Conservation (phyloP, 2,329 filamentous ascomycete genomes). For the Colletotrichum gloeosporioides region DNA sequence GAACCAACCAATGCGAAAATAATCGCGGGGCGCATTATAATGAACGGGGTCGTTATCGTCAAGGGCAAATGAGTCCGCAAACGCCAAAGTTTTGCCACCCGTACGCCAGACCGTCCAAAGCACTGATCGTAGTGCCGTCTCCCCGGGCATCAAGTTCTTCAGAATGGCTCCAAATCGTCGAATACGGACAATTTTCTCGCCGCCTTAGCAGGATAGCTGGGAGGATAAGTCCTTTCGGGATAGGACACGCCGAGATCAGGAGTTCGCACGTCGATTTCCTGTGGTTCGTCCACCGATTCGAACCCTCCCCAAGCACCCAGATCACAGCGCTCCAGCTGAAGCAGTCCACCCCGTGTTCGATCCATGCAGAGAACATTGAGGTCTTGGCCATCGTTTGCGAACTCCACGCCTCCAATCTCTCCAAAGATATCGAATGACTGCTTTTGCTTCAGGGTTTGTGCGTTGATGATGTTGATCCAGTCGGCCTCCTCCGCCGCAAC, state of each 20-base stretch:
- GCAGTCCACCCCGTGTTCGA: slow-evolving; percentile 66
- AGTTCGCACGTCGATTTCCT: neutral
- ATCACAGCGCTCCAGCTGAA: slow-evolving; percentile 63
- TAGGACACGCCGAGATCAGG: neutral
- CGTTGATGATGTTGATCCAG: slow-evolving; percentile 73
- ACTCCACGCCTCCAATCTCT: slow-evolving; percentile 72
- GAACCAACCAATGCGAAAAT: neutral
- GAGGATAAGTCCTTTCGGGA: neutral
- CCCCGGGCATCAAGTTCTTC: slow-evolving; percentile 14
- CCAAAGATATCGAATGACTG: slow-evolving; percentile 79
- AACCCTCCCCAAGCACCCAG: slow-evolving; percentile 25
- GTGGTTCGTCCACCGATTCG: neutral
- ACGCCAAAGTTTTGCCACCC: neutral
- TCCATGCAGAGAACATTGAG: slow-evolving; percentile 75
- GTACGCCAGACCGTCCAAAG: neutral
- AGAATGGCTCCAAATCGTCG: slow-evolving; percentile 29
- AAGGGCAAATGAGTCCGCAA: neutral
- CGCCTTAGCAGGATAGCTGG: neutral
- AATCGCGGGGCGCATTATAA: neutral
- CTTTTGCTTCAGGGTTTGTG: slow-evolving; percentile 65
- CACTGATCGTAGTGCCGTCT: neutral
- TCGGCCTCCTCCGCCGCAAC: slow-evolving; percentile 80
- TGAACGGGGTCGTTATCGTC: neutral
- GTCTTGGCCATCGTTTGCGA: slow-evolving; percentile 70
- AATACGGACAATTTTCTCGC: slow-evolving; percentile 3